Evolutionary conservation across 1,139 yeast species (phyloP).

Genomic region (Meyerozyma sp.): DNA sequence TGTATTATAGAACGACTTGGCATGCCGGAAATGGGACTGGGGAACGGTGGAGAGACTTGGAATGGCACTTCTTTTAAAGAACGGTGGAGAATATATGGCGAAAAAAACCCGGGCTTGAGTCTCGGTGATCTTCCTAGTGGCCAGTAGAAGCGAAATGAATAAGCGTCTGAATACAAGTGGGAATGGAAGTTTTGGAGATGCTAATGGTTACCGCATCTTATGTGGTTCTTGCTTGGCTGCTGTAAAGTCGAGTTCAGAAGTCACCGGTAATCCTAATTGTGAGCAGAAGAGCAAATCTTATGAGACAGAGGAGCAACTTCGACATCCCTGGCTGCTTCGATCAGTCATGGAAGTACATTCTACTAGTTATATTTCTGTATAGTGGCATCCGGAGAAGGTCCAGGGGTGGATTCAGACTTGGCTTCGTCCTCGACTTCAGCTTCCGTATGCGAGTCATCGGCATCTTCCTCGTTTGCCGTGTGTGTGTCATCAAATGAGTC

Average conservation of each 20-base stretch:
- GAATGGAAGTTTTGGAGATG: no score
- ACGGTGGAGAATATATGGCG: slow-evolving; percentile 24
- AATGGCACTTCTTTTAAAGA: slow-evolving; percentile 39
- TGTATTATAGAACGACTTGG: slow-evolving; percentile 75
- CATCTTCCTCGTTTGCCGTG: neutral
- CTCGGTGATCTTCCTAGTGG: neutral
- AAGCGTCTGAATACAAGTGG: neutral
- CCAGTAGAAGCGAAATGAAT: neutral
- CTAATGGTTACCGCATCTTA: no score
- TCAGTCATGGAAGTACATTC: neutral
- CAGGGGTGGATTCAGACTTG: neutral
- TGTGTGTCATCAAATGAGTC: neutral
- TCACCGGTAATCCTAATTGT: no score
- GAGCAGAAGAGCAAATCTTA: no score
- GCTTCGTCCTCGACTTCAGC: neutral
- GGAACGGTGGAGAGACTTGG: slow-evolving; percentile 38
- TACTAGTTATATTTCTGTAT: neutral
- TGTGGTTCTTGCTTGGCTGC: no score
- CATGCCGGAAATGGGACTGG: slow-evolving; percentile 36
- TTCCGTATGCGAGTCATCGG: neutral
- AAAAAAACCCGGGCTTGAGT: slow-evolving; percentile 2
- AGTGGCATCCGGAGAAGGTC: neutral
- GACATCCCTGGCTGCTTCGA: no score
- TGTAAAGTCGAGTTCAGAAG: no score
- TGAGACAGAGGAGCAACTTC: no score